Evolutionary conservation across 129 eudicot species (phyloP), one percentile per base, ranked within the genome.

Genomic region (Glebionis coronaria): DNA sequence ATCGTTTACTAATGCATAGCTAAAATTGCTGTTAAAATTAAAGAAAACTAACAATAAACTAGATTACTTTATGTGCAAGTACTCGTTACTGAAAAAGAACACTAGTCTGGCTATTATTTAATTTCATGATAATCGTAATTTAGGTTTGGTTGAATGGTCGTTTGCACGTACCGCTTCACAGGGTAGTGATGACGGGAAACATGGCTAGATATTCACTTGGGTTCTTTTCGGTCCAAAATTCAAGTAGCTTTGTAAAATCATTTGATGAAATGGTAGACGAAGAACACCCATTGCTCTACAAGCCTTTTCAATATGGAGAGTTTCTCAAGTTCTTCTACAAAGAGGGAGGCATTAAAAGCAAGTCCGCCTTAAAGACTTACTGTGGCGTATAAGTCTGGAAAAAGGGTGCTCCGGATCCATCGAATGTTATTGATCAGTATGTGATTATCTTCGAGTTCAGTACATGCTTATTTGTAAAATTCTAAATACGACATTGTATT

Each of bases 61-160:
- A 35, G 9, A 35, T 35, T 5, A 35, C 42, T 6, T 35, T 35
- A 35, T 35, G 42, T 35, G 42, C 42, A 35, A 35, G 42, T 6
- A 7, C 42, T 35, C 9, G 42, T 5, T 35, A 35, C 42, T 35
- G 42, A 5, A 29, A 5, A 23, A 5, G 6, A 35, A 5, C 42
- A 35, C 42, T 35, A 3, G 44, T 12, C 56, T 56, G 25, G 23
- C 18, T 49, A 21, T 7, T 1, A 11, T 16, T 35, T 35, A 35
- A 35, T 35, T 67, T 52, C 9, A 53, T 15, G 14, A 14, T 21
- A 16, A 35, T 3, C 11, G 12, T 35, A 9, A 45, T 63, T 40
- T 70, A 83, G 88, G 85, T 83, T 55, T 83, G 88, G 88, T 59
- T 81, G 68, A 83, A 83, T 66, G 85, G 88, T 5, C 64, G 80